A percentile compares a stretch with the other conserved stretches of the same genome.
Evolutionary conservation across 352 stramenopile genomes (phyloP).

Genomic region (Elongisporangium anandrum): DNA sequence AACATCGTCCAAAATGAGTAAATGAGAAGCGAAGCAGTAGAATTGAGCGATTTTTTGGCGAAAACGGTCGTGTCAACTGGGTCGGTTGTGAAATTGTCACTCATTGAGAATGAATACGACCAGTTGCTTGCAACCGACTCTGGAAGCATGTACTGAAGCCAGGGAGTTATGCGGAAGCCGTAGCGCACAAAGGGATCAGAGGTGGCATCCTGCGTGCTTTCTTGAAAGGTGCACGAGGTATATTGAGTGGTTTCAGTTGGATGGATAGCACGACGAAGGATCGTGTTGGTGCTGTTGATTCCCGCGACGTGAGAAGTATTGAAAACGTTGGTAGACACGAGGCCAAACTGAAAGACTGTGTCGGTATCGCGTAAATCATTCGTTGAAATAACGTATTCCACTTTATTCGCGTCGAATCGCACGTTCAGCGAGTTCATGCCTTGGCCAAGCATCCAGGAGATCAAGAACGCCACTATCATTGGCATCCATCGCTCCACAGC

Average conservation of each 20-base stretch:
- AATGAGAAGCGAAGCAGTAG: background rate
- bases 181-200: background rate
- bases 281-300: background rate
- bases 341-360: background rate
- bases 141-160: background rate
- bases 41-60: background rate
- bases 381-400: background rate
- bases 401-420: background rate
- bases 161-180: background rate
- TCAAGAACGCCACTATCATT: background rate
- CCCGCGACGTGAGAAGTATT: background rate
- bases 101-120: background rate
- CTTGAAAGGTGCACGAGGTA: background rate
- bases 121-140: background rate
- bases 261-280: background rate
- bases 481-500: background rate
- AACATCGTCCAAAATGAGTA: background rate
- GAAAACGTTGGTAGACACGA: background rate
- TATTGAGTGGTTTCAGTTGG: background rate
- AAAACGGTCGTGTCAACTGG: background rate
- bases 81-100: background rate
- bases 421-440: background rate
- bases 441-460: background rate
- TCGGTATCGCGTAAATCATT: background rate
- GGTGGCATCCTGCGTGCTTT: background rate